phyloP scores from a whole-genome alignment of 768 basidiomycete genomes.

The Collybia mongolica region DNA sequence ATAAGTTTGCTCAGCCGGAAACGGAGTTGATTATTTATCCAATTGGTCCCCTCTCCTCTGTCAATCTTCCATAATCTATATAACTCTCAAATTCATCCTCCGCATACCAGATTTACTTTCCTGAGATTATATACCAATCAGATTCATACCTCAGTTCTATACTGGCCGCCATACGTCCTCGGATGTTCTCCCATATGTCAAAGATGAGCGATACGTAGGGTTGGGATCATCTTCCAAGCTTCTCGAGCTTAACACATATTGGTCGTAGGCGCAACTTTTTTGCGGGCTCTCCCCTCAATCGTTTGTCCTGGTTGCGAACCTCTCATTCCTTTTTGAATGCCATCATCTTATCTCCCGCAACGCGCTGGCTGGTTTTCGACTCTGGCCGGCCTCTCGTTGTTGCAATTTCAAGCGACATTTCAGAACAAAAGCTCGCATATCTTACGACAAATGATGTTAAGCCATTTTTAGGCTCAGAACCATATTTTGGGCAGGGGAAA shows the following conservation, averaged over 20 bases:
- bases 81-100: too few species aligned
- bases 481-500: slow-evolving; percentile 73
- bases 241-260: not conserved
- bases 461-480: slow-evolving; percentile 61
- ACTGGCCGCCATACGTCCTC: not conserved
- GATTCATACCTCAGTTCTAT: not conserved
- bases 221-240: too few species aligned
- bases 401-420: slow-evolving; percentile 30
- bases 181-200: not conserved
- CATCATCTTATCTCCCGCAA: slow-evolving; percentile 53
- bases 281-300: slow-evolving; percentile 72
- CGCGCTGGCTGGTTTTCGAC: slow-evolving; percentile 81
- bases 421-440: slow-evolving; percentile 40
- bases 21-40: too few species aligned
- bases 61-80: too few species aligned
- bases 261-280: slow-evolving; percentile 36
- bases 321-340: slow-evolving; percentile 77
- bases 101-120: not conserved
- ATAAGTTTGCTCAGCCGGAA: too few species aligned
- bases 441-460: slow-evolving; percentile 62
- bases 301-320: slow-evolving; percentile 77
- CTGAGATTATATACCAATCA: not conserved
- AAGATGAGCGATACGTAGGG: slow-evolving; percentile 10
- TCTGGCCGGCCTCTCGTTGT: slow-evolving; percentile 65
- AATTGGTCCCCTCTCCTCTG: too few species aligned